Conservation (phyloP, 768 basidiomycete genomes). For the Rhizopogon salebrosus region DNA sequence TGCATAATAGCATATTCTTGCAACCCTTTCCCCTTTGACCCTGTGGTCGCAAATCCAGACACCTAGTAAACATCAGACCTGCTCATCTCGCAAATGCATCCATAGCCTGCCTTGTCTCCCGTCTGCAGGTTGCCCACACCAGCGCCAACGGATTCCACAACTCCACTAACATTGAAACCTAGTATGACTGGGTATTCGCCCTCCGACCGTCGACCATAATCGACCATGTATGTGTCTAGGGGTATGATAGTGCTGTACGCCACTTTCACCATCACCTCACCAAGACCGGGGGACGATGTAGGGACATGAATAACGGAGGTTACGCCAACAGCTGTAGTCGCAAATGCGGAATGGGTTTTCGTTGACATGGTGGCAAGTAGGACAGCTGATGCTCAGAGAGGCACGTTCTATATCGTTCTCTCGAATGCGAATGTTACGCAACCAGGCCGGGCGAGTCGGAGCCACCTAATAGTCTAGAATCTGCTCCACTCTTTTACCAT, state of each 20-base stretch:
- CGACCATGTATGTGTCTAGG: slow-evolving; percentile 35
- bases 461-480: too few relatives aligned
- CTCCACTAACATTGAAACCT: slow-evolving; percentile 36
- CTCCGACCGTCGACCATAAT: slow-evolving; percentile 25
- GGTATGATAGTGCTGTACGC: slow-evolving; percentile 35
- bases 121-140: slow-evolving; percentile 29
- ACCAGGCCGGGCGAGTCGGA: too few relatives aligned
- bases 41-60: slow-evolving; percentile 22
- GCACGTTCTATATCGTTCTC: too few relatives aligned
- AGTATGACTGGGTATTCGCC: slow-evolving; percentile 29
- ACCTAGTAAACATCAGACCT: slow-evolving; percentile 12
- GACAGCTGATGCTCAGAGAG: neutral
- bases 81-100: neutral
- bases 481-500: too few relatives aligned
- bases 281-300: slow-evolving; percentile 29
- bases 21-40: slow-evolving; percentile 25
- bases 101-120: slow-evolving; percentile 34
- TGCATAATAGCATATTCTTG: slow-evolving; percentile 34
- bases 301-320: slow-evolving; percentile 32
- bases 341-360: slow-evolving; percentile 37
- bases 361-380: neutral
- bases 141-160: slow-evolving; percentile 30
- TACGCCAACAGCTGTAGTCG: slow-evolving; percentile 29
- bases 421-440: too few relatives aligned
- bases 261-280: slow-evolving; percentile 38